Base-by-base conservation (phyloP, 768 basidiomycete species). In the Phylloporus sp. region DNA sequence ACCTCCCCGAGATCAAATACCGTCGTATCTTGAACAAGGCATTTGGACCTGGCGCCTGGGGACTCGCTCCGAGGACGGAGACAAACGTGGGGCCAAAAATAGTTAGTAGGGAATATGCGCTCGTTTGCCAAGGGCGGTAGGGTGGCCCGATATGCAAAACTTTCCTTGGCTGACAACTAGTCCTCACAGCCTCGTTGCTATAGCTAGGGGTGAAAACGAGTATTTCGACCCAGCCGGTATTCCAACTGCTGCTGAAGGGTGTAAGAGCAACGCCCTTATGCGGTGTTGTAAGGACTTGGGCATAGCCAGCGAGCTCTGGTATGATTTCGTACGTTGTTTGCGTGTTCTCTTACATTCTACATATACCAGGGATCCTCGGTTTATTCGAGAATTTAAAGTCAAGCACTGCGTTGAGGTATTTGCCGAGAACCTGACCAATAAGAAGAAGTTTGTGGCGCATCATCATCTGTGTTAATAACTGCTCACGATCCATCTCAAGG, bases 1-100 rank as follows among this genome's bases (percentile, higher is more conserved):
- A 97, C 70, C 82, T 98, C 7, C 95, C 95, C 18, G 95, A 97
- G 70, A 98, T 97, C 62, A 95, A 97, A 66, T 98, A 97, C 63
- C 81, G 95, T 16, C 81, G 95, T 22, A 84, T 91, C 29, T 71
- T 97, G 42, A 97, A 97, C 74, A 84, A 79, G 59, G 93, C 95
- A 0, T 97, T 98, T 61, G 94, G 95, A 11, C 95, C 95, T 18
- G 95, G 95, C 7, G 94, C 86, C 6, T 97, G 95, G 95, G 95
- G 95, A 11, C 80, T 97, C 40, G 95, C 95, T 12, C 95, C 95
- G 2, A 80, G 95, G 13, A 85, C 88, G 40, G 91, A 95, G 70
- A 94, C 91, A 6, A 89, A 93, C 59, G 90, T 97, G 9, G 82
- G 88, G 0, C 86, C 88, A 2, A 88, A 82, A 66, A 77, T 95